Evolutionary conservation across 805 yeast genomes (phyloP).

Genomic region (Metschnikowia amazonensis): DNA sequence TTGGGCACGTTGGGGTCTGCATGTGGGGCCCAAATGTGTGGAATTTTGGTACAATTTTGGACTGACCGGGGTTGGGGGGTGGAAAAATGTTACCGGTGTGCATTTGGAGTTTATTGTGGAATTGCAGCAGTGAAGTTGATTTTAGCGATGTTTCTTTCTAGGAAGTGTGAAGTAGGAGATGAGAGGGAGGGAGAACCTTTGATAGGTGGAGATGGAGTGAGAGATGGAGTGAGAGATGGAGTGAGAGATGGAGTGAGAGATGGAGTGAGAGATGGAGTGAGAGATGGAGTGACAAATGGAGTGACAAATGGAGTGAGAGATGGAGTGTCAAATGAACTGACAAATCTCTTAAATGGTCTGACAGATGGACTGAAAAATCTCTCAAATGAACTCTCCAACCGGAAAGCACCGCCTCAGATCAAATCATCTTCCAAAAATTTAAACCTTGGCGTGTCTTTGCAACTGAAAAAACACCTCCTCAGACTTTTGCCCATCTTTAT

Average conservation of each 20-base stretch:
- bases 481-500: constrained; percentile 61
- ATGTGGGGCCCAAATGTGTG: constrained; percentile 63
- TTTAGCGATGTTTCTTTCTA: constrained; percentile 48
- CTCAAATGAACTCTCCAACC: not conserved
- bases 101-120: constrained; percentile 54
- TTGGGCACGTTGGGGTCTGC: constrained; percentile 72
- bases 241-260: too few relatives aligned
- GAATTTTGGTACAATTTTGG: constrained; percentile 51
- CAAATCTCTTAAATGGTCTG: not conserved
- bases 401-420: too few relatives aligned
- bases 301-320: too few relatives aligned
- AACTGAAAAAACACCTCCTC: constrained; percentile 42
- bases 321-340: too few relatives aligned
- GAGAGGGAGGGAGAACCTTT: constrained; percentile 4
- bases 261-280: too few relatives aligned
- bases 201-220: constrained; percentile 7
- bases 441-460: constrained; percentile 30
- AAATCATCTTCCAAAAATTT: too few relatives aligned
- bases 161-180: constrained; percentile 45
- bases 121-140: constrained; percentile 52
- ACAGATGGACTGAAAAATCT: not conserved
- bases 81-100: constrained; percentile 47
- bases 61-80: constrained; percentile 30
- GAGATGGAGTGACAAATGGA: too few relatives aligned
- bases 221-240: too few relatives aligned